Conservation (phyloP, 495 filamentous ascomycete genomes). For the Lasiosphaeriaceae sp. region DNA sequence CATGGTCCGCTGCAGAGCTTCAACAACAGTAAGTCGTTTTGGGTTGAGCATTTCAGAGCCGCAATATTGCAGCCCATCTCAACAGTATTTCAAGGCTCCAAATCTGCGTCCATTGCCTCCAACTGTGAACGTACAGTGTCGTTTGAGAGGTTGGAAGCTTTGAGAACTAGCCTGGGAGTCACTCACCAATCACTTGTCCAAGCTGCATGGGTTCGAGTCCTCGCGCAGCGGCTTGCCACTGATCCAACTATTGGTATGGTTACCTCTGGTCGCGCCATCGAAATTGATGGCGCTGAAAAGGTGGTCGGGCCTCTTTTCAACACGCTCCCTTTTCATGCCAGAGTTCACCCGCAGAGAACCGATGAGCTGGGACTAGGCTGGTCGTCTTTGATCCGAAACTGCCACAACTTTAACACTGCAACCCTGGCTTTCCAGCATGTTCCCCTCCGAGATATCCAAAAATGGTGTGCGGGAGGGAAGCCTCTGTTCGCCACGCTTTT, state of each 20-base stretch:
- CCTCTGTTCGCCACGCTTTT: constrained; percentile 80
- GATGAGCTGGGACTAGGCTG: constrained; percentile 45
- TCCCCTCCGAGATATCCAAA: constrained; percentile 66
- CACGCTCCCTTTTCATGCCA: constrained; percentile 64
- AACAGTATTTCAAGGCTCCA: background rate
- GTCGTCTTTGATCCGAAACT: constrained; percentile 46
- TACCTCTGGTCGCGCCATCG: constrained; percentile 65
- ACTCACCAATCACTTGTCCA: constrained; percentile 74
- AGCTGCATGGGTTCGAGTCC: constrained; percentile 61
- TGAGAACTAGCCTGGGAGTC: constrained; percentile 55
- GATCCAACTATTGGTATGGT: constrained; percentile 58
- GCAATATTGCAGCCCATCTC: constrained; percentile 34
- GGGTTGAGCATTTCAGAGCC: constrained; percentile 54
- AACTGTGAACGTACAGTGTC: constrained; percentile 16
- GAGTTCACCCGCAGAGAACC: constrained; percentile 10
- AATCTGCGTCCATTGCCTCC: constrained; percentile 6
- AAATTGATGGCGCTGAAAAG: constrained; percentile 59
- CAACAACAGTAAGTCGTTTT: constrained; percentile 59
- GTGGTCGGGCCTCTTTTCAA: constrained; percentile 88
- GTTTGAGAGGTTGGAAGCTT: constrained; percentile 37
- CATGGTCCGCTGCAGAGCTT: constrained; percentile 56
- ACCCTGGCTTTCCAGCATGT: constrained; percentile 66
- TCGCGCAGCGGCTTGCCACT: constrained; percentile 34
- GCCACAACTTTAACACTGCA: constrained; percentile 59
- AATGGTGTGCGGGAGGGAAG: constrained; percentile 58